A percentile compares a stretch with the other conserved stretches of the same genome.
Conservation (phyloP, 2,329 filamentous ascomycete species). For the Penicillium concentricum region DNA sequence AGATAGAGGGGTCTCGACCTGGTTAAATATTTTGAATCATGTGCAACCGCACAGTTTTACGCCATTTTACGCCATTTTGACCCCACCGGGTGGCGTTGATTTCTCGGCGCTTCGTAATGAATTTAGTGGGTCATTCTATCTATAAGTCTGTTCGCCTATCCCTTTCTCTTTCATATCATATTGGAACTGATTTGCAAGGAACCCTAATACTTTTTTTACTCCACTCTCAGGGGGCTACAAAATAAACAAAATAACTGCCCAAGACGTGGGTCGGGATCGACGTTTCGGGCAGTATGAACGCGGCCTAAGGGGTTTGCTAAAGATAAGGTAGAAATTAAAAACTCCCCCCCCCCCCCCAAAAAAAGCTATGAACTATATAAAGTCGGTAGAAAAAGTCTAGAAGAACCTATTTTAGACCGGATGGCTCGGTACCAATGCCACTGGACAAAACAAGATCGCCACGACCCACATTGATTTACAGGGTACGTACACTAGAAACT, state of each 20-base stretch:
- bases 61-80: slow-evolving; percentile 2
- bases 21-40: neutral
- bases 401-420: neutral
- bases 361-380: neutral
- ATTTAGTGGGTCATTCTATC: slow-evolving; percentile 16
- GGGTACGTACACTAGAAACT: slow-evolving; percentile 9
- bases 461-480: slow-evolving; percentile 17
- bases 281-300: neutral
- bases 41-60: slow-evolving; percentile 1
- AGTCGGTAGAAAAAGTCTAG: neutral
- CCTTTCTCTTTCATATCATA: neutral
- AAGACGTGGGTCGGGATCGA: slow-evolving; percentile 1
- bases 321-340: slow-evolving; percentile 3
- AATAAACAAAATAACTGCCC: neutral
- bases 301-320: neutral
- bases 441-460: slow-evolving; percentile 10
- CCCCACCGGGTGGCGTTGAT: slow-evolving; percentile 11
- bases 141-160: slow-evolving; percentile 12
- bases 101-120: slow-evolving; percentile 17
- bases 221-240: slow-evolving; percentile 3
- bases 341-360: no score
- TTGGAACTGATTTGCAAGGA: neutral
- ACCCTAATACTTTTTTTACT: neutral
- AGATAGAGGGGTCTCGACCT: neutral
- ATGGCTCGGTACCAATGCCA: neutral